phyloP scores from a whole-genome alignment of 2,329 filamentous ascomycete genomes.

The Pseudomassariella vexata region DNA sequence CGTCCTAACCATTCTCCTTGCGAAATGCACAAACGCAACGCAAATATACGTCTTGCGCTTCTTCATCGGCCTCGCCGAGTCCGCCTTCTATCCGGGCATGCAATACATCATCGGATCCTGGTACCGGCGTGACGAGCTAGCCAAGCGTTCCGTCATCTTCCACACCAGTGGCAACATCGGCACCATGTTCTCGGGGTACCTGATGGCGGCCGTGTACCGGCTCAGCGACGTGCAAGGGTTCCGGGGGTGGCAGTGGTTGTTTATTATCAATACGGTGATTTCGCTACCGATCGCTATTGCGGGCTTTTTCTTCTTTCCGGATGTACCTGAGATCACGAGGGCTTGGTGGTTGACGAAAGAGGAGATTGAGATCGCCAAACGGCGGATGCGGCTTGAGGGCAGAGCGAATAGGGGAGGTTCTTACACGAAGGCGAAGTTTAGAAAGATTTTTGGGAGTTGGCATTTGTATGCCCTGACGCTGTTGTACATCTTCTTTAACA shows the following conservation, averaged over 20 bases:
- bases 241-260: conserved; percentile 50
- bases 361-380: conserved; percentile 31
- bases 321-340: conserved; percentile 31
- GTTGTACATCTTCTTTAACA: conserved; percentile 61
- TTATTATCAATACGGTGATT: conserved; percentile 49
- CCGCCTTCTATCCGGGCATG: conserved; percentile 23
- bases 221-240: conserved; percentile 41
- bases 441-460: conserved; percentile 58
- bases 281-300: conserved; percentile 44
- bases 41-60: conserved; percentile 30
- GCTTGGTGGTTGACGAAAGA: conserved; percentile 30
- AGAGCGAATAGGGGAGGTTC: conserved; percentile 33
- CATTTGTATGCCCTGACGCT: conserved; percentile 54
- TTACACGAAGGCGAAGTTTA: conserved; percentile 43
- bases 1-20: conserved; percentile 25
- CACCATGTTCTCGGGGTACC: conserved; percentile 41
- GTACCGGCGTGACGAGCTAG: conserved; percentile 33
- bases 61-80: conserved; percentile 26
- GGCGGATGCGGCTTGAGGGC: conserved; percentile 37
- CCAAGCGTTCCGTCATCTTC: conserved; percentile 38
- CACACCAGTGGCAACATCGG: conserved; percentile 23
- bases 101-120: conserved; percentile 31
- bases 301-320: conserved; percentile 38
- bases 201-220: conserved; percentile 47
- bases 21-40: conserved; percentile 23